Percentiles rank a stretch among this genome's conserved stretches.
phyloP scores from a whole-genome alignment of 495 filamentous ascomycete genomes.

The Podospora conica region DNA sequence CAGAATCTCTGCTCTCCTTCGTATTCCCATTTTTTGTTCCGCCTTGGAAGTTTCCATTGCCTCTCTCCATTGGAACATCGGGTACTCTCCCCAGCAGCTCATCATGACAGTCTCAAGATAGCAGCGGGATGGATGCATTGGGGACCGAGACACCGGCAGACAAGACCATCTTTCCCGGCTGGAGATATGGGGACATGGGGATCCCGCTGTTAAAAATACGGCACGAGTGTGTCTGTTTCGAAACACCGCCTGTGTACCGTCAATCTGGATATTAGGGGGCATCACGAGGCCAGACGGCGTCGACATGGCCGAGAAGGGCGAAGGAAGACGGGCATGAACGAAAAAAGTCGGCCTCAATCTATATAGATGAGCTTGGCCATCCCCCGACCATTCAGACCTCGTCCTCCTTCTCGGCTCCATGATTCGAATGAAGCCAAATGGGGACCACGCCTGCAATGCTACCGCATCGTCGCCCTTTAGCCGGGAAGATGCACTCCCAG shows the following conservation, averaged over 20 bases:
- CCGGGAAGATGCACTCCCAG: background rate
- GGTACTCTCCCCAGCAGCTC: background rate
- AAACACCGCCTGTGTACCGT: background rate
- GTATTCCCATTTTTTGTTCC: background rate
- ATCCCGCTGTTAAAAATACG: background rate
- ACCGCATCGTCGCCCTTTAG: background rate
- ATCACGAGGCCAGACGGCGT: background rate
- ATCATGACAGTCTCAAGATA: background rate
- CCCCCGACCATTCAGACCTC: background rate
- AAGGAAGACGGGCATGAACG: background rate
- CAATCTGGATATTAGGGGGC: background rate
- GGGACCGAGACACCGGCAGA: background rate
- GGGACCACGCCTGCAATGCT: background rate
- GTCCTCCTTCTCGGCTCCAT: background rate
- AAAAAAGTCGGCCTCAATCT: background rate
- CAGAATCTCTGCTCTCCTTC: background rate
- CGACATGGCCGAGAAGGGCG: background rate
- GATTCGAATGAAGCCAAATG: background rate
- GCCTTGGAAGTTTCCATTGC: background rate
- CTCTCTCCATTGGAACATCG: background rate
- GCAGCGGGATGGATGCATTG: background rate
- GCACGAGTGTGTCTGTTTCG: conserved; percentile 1
- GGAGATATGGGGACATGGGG: background rate
- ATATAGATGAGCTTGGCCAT: background rate
- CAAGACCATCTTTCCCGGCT: background rate